These are phyloP conservation scores for Adansonia rubrostipa DNA, from an alignment of 441 rosid species.

Conservation along the genomic window DNA sequence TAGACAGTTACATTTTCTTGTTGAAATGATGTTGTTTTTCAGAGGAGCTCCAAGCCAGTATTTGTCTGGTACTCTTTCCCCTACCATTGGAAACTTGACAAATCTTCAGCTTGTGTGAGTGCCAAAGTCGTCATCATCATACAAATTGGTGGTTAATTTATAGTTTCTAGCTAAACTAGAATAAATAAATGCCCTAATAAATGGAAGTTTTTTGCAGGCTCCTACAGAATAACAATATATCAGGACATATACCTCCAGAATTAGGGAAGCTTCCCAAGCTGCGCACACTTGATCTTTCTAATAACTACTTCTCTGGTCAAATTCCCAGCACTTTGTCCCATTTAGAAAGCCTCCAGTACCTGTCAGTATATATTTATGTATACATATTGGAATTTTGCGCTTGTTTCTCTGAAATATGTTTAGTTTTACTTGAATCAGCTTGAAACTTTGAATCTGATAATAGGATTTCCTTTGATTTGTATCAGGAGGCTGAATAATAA, in stretches of 20 bases:
- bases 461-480: constrained; percentile 30
- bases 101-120: constrained; percentile 90
- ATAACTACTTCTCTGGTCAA: constrained; percentile 65
- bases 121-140: background rate
- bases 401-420: constrained; percentile 23
- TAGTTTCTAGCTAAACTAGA: background rate
- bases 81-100: constrained; percentile 84
- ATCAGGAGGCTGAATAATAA: constrained; percentile 93
- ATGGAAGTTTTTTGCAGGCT: constrained; percentile 54
- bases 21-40: constrained; percentile 36
- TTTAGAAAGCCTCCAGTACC: constrained; percentile 62
- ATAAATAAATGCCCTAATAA: constrained; percentile 11
- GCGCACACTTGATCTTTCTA: constrained; percentile 87
- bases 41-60: constrained; percentile 95
- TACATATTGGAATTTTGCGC: background rate
- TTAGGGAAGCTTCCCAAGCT: constrained; percentile 80
- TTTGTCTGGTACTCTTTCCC: constrained; percentile 81
- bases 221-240: constrained; percentile 81
- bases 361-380: constrained; percentile 47
- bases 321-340: constrained; percentile 64
- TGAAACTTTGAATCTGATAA: background rate
- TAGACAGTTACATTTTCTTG: background rate
- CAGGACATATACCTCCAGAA: constrained; percentile 78
- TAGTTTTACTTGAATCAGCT: background rate
- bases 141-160: background rate